phyloP scores from a whole-genome alignment of 345 rosid genomes.

The Syzygium oleosum region DNA sequence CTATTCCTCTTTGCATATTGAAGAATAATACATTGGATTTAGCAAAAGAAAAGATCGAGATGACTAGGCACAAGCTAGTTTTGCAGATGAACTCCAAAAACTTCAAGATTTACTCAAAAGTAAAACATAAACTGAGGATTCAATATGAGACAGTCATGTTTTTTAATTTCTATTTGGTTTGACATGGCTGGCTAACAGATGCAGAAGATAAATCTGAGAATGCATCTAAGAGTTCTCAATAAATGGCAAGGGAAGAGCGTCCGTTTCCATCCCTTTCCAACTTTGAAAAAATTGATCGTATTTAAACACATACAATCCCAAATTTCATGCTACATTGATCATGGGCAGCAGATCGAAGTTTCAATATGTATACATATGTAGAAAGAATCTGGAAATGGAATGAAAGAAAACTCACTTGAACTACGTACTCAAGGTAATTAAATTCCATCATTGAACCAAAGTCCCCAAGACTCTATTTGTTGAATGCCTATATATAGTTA shows the following conservation, averaged over 20 bases:
- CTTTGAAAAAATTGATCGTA: not conserved
- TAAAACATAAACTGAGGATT: not conserved
- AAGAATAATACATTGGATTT: not conserved
- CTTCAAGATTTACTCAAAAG: not conserved
- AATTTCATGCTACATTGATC: not conserved
- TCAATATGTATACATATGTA: not conserved
- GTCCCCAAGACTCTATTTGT: not conserved
- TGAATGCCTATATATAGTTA: not conserved
- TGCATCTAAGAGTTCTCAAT: not conserved
- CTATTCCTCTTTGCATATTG: not conserved
- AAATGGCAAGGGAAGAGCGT: not conserved
- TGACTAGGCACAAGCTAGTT: not conserved
- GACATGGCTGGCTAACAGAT: not conserved
- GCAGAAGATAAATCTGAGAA: not conserved
- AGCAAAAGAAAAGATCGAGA: not conserved
- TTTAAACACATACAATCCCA: not conserved
- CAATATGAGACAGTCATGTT: not conserved
- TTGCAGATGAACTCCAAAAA: not conserved
- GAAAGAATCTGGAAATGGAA: not conserved
- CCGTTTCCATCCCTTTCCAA: not conserved
- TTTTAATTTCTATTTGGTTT: not conserved
- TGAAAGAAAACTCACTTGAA: not conserved
- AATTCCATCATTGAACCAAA: not conserved
- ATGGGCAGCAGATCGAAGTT: not conserved
- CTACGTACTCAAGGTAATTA: not conserved